Evolutionary conservation across 495 filamentous ascomycete genomes (phyloP).

Genomic region (Letharia columbiana): DNA sequence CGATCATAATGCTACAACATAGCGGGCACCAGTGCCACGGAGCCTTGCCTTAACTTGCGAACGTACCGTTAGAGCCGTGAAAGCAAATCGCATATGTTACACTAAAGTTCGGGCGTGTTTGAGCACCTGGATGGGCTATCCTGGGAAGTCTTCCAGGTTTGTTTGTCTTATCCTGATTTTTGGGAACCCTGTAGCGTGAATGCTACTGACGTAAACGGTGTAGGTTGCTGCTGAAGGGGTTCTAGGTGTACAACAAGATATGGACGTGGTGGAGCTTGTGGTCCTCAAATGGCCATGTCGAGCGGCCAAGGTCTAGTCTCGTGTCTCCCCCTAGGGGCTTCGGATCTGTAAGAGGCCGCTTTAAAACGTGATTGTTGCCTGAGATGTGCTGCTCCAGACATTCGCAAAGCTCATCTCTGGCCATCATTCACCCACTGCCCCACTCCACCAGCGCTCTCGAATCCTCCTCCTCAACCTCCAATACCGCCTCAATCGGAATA

Average conservation of each 20-base stretch:
- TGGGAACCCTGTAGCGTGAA: neutral
- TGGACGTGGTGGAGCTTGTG: neutral
- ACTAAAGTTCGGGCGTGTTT: neutral
- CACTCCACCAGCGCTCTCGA: neutral
- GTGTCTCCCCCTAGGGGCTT: neutral
- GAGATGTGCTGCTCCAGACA: neutral
- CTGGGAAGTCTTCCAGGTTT: neutral
- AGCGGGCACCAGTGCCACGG: neutral
- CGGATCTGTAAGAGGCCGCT: neutral
- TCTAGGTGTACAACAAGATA: neutral
- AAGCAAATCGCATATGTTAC: neutral
- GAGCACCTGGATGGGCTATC: neutral
- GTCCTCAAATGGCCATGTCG: neutral
- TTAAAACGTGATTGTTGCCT: neutral
- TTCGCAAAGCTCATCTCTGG: neutral
- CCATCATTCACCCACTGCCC: neutral
- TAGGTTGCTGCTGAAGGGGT: neutral
- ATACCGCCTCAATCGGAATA: slow-evolving; percentile 20
- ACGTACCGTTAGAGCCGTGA: neutral
- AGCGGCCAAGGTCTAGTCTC: neutral
- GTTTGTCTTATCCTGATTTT: neutral
- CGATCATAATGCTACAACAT: neutral
- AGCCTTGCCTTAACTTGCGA: neutral
- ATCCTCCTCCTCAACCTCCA: slow-evolving; percentile 20
- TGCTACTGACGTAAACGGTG: neutral